phyloP scores from a whole-genome alignment of 345 rosid genomes.

The Rhodomyrtus tomentosa region DNA sequence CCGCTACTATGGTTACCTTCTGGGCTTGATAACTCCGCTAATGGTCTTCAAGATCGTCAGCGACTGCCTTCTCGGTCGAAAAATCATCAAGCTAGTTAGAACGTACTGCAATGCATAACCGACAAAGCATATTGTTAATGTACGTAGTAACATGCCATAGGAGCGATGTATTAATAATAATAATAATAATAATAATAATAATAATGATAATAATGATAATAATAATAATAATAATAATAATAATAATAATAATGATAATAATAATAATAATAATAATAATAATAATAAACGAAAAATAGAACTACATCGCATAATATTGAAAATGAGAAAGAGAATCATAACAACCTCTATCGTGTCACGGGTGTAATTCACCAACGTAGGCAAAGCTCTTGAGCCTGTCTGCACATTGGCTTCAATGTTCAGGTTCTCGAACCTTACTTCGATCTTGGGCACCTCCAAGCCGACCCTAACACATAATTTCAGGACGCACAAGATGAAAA shows the following conservation, averaged over 20 bases:
- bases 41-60: slow-evolving; percentile 49
- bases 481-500: not conserved
- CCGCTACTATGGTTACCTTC: slow-evolving; percentile 36
- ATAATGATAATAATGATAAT: no score
- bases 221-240: no score
- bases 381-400: slow-evolving; percentile 73
- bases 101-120: slow-evolving; percentile 23
- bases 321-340: not conserved
- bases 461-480: slow-evolving; percentile 35
- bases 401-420: slow-evolving; percentile 49
- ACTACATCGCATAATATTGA: not conserved
- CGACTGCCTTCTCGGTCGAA: slow-evolving; percentile 28
- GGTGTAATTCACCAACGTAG: slow-evolving; percentile 58
- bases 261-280: no score
- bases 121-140: not conserved
- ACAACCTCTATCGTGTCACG: slow-evolving; percentile 60
- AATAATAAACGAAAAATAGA: no score
- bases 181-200: no score
- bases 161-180: not conserved
- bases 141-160: not conserved
- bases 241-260: no score
- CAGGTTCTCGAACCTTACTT: slow-evolving; percentile 63
- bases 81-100: slow-evolving; percentile 27
- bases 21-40: slow-evolving; percentile 58
- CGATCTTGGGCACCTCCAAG: slow-evolving; percentile 60